Conservation (phyloP, 129 eudicot species). For the Saussurea involucrata region DNA sequence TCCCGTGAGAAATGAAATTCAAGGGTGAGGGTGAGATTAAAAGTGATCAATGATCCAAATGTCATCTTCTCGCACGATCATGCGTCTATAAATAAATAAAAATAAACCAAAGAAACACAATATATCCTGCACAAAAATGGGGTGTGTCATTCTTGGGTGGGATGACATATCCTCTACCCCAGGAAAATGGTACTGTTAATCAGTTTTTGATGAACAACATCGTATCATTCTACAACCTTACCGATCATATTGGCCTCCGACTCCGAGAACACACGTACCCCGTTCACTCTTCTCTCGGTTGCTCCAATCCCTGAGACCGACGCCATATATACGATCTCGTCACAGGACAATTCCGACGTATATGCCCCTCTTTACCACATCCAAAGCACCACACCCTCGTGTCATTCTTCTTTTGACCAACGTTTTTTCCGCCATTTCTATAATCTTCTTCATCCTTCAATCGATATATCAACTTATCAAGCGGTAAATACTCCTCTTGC, state of each 20-base stretch:
- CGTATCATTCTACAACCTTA: neutral
- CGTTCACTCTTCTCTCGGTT: slow-evolving; percentile 13
- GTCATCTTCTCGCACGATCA: too few relatives aligned
- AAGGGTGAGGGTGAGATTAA: too few relatives aligned
- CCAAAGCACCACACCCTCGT: slow-evolving; percentile 46
- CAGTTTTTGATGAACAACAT: neutral
- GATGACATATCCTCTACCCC: neutral
- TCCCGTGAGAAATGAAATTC: too few relatives aligned
- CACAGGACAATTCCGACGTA: slow-evolving; percentile 41
- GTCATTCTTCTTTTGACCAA: slow-evolving; percentile 26
- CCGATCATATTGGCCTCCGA: neutral
- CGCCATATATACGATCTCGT: neutral
- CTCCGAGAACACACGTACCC: neutral
- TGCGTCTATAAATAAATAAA: too few relatives aligned
- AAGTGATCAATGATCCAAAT: too few relatives aligned
- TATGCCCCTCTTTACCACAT: slow-evolving; percentile 61
- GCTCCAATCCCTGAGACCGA: slow-evolving; percentile 8
- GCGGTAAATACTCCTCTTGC: slow-evolving; percentile 50
- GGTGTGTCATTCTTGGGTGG: neutral
- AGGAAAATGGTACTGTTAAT: neutral
- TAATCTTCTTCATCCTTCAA: slow-evolving; percentile 63
- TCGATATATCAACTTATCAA: slow-evolving; percentile 54
- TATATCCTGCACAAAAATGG: neutral
- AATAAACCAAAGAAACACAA: too few relatives aligned
- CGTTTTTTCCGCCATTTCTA: slow-evolving; percentile 19